Evolutionary conservation across 2,329 filamentous ascomycete genomes (phyloP).

Genomic region (Ophiostoma sp.): DNA sequence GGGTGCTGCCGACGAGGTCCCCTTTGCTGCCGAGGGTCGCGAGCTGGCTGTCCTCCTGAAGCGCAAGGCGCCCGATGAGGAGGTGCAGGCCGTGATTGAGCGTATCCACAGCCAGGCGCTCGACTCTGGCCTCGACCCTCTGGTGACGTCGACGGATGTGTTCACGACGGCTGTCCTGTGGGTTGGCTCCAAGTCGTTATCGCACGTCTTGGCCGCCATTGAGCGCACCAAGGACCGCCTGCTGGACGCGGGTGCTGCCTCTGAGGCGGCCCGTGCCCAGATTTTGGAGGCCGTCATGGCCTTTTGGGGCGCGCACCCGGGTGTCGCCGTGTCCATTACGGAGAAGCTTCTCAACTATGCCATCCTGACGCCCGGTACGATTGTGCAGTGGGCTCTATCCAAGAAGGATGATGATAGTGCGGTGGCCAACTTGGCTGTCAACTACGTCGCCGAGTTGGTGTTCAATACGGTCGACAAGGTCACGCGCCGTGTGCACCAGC

Average conservation of each 20-base stretch:
- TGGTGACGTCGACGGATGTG: constrained; percentile 86
- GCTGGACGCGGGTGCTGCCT: constrained; percentile 72
- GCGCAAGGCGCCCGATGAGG: constrained; percentile 81
- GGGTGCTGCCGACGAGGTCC: not conserved
- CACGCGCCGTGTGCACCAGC: constrained; percentile 78
- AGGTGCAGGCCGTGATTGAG: constrained; percentile 79
- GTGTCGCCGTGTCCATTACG: constrained; percentile 86
- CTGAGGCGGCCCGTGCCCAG: constrained; percentile 75
- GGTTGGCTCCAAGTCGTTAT: constrained; percentile 92
- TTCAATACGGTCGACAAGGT: constrained; percentile 88
- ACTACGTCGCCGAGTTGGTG: constrained; percentile 87
- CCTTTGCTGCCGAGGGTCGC: constrained; percentile 77
- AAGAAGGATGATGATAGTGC: not conserved
- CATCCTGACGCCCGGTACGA: constrained; percentile 80
- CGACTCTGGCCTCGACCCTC: constrained; percentile 69
- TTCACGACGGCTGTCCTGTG: constrained; percentile 93
- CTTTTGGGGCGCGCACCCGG: constrained; percentile 92
- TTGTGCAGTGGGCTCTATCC: constrained; percentile 85
- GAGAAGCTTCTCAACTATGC: constrained; percentile 98
- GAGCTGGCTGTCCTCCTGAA: constrained; percentile 77
- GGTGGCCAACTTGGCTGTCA: constrained; percentile 60
- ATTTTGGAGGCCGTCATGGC: constrained; percentile 87
- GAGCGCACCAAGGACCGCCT: constrained; percentile 91
- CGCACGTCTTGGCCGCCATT: constrained; percentile 92
- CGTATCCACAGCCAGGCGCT: constrained; percentile 77